Conservation (phyloP, 78 protist genomes). For the Pelomyxa schiedti region DNA sequence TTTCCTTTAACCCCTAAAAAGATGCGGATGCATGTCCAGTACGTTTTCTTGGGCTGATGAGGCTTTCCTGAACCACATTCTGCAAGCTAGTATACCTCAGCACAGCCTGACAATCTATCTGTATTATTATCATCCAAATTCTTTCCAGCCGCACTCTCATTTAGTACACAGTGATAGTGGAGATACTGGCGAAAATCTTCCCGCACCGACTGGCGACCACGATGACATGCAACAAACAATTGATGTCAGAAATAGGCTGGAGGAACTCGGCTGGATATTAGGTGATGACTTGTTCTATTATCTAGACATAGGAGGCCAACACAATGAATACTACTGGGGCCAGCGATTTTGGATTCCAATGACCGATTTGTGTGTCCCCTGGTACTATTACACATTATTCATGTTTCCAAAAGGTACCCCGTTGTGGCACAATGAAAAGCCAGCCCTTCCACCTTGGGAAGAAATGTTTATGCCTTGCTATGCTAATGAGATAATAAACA, state of each 20-base stretch:
- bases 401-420: too few relatives aligned
- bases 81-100: neutral
- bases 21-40: slow-evolving; percentile 17
- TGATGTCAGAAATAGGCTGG: neutral
- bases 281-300: neutral
- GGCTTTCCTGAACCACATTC: neutral
- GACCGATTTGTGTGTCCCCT: too few relatives aligned
- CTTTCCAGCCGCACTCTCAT: neutral
- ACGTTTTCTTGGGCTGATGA: slow-evolving; percentile 20
- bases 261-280: neutral
- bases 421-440: too few relatives aligned
- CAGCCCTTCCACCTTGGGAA: too few relatives aligned
- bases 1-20: too few relatives aligned
- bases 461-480: too few relatives aligned
- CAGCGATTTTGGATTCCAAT: too few relatives aligned
- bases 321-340: neutral
- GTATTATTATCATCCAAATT: neutral
- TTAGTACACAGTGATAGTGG: neutral
- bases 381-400: too few relatives aligned
- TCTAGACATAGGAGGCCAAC: neutral
- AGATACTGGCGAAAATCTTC: neutral
- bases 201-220: too few relatives aligned
- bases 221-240: neutral
- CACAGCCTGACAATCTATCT: neutral
- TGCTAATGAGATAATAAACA: too few relatives aligned